Evolutionary conservation across 441 rosid genomes (phyloP).

Genomic region (Raphanus hybrid): DNA sequence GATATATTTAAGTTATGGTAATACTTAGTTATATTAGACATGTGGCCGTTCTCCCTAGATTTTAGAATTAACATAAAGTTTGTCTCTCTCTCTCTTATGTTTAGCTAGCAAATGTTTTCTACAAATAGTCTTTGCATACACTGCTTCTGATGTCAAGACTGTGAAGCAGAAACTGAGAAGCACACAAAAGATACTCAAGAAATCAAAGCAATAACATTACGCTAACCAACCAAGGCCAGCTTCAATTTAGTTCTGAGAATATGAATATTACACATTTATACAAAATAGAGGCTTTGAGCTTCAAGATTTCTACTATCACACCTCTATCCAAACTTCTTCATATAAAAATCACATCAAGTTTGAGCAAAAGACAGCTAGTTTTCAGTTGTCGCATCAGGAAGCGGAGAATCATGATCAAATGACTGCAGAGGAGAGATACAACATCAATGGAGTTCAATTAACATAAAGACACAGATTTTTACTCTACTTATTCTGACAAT

Average conservation of each 20-base stretch:
- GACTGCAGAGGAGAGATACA: constrained; percentile 57
- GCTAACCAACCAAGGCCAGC: not conserved
- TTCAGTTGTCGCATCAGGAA: constrained; percentile 32
- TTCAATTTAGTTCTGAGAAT: not conserved
- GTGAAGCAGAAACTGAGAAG: not conserved
- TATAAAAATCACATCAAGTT: constrained; percentile 21
- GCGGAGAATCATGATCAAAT: constrained; percentile 78
- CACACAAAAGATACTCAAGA: not conserved
- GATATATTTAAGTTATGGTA: too few relatives aligned
- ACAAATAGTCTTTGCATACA: not conserved
- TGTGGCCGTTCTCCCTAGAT: too few relatives aligned
- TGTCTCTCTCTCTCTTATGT: too few relatives aligned
- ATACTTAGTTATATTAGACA: too few relatives aligned
- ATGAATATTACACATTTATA: constrained; percentile 27
- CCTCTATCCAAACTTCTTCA: constrained; percentile 25
- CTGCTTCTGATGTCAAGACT: not conserved
- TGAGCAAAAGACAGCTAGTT: constrained; percentile 17
- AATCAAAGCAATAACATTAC: not conserved
- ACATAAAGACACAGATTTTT: not conserved
- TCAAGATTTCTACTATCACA: constrained; percentile 12
- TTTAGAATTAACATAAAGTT: too few relatives aligned
- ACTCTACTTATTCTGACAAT: not conserved
- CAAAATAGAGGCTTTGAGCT: constrained; percentile 3
- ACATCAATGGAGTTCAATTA: constrained; percentile 12
- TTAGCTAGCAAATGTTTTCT: not conserved